A percentile compares a stretch with the other conserved stretches of the same genome.
Evolutionary conservation across 768 basidiomycete genomes (phyloP).

Genomic region (Cystobasidium tubakii): DNA sequence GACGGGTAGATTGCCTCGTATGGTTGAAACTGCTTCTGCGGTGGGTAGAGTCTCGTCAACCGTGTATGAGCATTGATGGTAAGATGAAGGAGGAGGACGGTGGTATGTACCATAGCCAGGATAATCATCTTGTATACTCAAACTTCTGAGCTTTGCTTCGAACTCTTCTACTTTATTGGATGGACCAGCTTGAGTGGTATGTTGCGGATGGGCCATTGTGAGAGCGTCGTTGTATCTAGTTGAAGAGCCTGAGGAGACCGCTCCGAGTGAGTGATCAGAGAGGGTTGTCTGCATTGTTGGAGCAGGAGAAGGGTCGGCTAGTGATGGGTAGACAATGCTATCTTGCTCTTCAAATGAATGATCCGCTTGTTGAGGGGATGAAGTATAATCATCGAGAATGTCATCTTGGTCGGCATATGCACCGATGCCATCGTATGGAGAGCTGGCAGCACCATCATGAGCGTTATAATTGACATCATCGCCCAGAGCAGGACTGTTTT

Average conservation of each 20-base stretch:
- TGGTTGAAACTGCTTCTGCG: background rate
- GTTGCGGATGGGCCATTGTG: slow-evolving; percentile 5
- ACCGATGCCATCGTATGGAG: background rate
- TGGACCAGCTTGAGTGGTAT: background rate
- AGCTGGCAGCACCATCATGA: background rate
- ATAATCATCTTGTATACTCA: background rate
- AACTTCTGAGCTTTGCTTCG: slow-evolving; percentile 6
- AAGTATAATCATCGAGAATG: slow-evolving; percentile 8
- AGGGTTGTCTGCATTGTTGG: slow-evolving; percentile 10
- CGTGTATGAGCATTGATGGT: background rate
- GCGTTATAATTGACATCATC: background rate
- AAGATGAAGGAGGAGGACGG: background rate
- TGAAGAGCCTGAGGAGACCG: slow-evolving; percentile 19
- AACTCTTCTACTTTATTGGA: slow-evolving; percentile 21
- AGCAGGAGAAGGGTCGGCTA: background rate
- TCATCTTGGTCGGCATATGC: slow-evolving; percentile 9
- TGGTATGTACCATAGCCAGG: background rate
- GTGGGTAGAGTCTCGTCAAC: background rate
- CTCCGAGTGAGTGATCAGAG: slow-evolving; percentile 4
- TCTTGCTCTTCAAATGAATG: background rate
- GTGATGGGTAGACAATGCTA: background rate
- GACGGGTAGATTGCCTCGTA: slow-evolving; percentile 9
- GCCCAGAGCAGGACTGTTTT: slow-evolving; percentile 3
- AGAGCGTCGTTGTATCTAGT: slow-evolving; percentile 2
- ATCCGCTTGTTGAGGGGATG: background rate